Base-by-base conservation (phyloP, 1,284 basidiomycete species). In the Vanrija pseudolonga region DNA sequence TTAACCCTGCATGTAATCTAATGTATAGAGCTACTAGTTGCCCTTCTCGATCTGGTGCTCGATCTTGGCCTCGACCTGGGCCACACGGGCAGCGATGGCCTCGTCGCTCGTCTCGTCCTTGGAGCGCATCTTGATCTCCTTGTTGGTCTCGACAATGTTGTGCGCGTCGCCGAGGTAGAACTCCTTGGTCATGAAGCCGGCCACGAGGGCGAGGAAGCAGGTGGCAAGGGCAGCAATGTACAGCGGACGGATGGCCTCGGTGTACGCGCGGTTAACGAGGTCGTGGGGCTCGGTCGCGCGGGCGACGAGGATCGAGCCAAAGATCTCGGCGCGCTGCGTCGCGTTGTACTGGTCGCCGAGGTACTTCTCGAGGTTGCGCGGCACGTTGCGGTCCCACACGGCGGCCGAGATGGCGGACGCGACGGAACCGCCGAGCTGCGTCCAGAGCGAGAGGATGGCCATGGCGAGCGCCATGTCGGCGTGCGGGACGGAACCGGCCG, bases 401-500 rank as follows among this genome's bases (percentile, higher is more conserved):
- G 69, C 65, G 6, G 60, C 62, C 3, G 67, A 47, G 53, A 74
- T 65, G 12, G 74, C 74, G 9, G 55, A 61, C 5, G 69, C 74
- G 50, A 76, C 68, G 1, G 69, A 63, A 19, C 72, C 71, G 20
- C 76, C 76, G 23, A 77, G 63, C 15, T 61, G 61, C 0, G 74
- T 74, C 72, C 74, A 78, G 23, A 78, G 60, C n/a, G 61, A 58
- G 14, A 78, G 64, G 38, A 73, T 61, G 15, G 74, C 66, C 47
- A 72, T 71, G 45, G 73, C 72, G 14, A 73, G 61, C 8, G 76
- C 74, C 50, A 77, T 65, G 59, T 77, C 74, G 38, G 63, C 64
- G 61, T 77, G 76, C 17, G 74, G 66, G 11, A 74, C 73, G 14
- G 67, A 69, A 4, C 68, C 76, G 55, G 76, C 74, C 9, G 69